These are phyloP conservation scores for Pseudogymnoascus sp. DNA, from an alignment of 2,329 filamentous ascomycete genomes.

Conservation along the genomic window DNA sequence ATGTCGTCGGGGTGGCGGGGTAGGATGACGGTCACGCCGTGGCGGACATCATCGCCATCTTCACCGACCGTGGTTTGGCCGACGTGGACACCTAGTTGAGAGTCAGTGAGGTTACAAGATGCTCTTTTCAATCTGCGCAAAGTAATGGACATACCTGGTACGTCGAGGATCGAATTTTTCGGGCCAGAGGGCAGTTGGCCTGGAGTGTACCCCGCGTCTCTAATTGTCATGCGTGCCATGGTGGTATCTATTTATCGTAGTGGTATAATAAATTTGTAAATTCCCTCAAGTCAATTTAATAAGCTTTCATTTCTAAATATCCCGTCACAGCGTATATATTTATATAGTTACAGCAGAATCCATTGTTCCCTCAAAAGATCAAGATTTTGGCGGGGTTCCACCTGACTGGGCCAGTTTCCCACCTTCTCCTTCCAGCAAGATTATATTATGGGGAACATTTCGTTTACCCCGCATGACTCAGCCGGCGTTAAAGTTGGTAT, in stretches of 20 bases:
- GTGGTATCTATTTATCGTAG: neutral
- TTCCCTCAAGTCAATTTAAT: neutral
- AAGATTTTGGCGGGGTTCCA: conserved; percentile 8
- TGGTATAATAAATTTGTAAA: neutral
- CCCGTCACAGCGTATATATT: neutral
- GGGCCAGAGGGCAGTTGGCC: conserved; percentile 22
- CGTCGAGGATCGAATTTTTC: conserved; percentile 28
- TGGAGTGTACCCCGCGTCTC: conserved; percentile 24
- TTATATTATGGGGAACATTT: neutral
- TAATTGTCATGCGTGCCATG: conserved; percentile 22
- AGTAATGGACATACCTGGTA: conserved; percentile 18
- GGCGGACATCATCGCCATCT: conserved; percentile 22
- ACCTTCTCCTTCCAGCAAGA: neutral
- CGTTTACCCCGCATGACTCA: conserved; percentile 1
- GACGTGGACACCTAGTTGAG: conserved; percentile 22
- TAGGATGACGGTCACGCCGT: conserved; percentile 27
- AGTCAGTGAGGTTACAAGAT: neutral
- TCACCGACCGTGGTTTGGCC: conserved; percentile 25
- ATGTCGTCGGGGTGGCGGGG: conserved; percentile 25
- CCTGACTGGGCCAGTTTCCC: neutral
- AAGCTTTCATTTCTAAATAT: neutral
- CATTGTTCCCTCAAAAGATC: neutral
- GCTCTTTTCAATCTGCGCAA: neutral
- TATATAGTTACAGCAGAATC: neutral
- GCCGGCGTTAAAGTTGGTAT: neutral